A percentile compares a stretch with the other conserved stretches of the same genome.
phyloP scores from a whole-genome alignment of 2,329 filamentous ascomycete genomes.

The Fusarium verticillioides region DNA sequence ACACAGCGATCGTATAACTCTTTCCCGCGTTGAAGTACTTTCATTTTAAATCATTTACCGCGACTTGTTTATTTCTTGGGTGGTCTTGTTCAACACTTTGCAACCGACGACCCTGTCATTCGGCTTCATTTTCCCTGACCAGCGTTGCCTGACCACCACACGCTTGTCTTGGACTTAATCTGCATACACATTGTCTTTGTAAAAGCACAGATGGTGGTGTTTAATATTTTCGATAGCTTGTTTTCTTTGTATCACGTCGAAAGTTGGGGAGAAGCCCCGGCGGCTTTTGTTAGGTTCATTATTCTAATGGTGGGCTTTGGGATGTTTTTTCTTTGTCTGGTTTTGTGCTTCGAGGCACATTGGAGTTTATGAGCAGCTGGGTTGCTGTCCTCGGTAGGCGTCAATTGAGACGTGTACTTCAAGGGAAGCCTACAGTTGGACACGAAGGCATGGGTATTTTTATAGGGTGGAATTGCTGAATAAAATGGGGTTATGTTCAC shows the following conservation, averaged over 20 bases:
- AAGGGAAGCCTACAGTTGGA: slow-evolving; percentile 37
- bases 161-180: slow-evolving; percentile 45
- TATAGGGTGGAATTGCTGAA: slow-evolving; percentile 24
- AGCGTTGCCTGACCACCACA: slow-evolving; percentile 42
- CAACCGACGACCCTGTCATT: slow-evolving; percentile 28
- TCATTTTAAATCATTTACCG: slow-evolving; percentile 46
- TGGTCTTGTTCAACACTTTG: slow-evolving; percentile 46
- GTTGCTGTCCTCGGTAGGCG: slow-evolving; percentile 30
- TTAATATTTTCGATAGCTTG: slow-evolving; percentile 39
- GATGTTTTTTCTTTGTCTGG: slow-evolving; percentile 4
- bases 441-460: slow-evolving; percentile 36
- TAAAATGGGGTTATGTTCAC: slow-evolving; percentile 36
- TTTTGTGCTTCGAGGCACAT: slow-evolving; percentile 26
- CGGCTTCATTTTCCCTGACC: slow-evolving; percentile 36
- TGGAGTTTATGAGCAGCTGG: slow-evolving; percentile 41
- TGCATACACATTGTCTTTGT: slow-evolving; percentile 44
- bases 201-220: slow-evolving; percentile 39
- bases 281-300: slow-evolving; percentile 46
- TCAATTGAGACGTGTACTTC: slow-evolving; percentile 22
- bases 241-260: slow-evolving; percentile 38
- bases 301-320: slow-evolving; percentile 38
- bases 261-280: slow-evolving; percentile 48
- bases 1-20: slow-evolving; percentile 64
- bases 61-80: slow-evolving; percentile 44
- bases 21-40: slow-evolving; percentile 41